Conservation (phyloP, 73 alveolate species). For the Symbiodinium natans region DNA sequence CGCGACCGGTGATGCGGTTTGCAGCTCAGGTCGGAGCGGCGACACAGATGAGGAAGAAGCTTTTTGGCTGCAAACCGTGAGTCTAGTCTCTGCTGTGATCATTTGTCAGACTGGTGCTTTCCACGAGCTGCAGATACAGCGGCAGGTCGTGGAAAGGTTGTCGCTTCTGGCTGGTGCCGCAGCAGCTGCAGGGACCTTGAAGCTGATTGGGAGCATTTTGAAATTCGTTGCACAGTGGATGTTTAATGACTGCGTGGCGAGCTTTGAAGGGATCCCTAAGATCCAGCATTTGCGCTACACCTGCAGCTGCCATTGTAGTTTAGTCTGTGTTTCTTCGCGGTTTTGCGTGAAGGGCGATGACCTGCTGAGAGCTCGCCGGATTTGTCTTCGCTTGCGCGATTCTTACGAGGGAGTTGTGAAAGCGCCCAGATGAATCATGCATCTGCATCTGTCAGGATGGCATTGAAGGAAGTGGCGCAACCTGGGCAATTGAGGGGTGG, state of each 20-base stretch:
- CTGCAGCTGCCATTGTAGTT: too few relatives aligned
- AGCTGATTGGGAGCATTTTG: too few relatives aligned
- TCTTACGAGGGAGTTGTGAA: too few relatives aligned
- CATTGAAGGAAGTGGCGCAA: background rate
- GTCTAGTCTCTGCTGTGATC: background rate
- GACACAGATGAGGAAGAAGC: background rate
- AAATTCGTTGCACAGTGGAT: too few relatives aligned
- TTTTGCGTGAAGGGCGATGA: background rate
- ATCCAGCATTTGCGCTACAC: too few relatives aligned
- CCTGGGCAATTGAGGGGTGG: background rate
- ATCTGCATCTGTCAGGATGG: constrained; percentile 1
- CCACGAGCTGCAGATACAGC: background rate
- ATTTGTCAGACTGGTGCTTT: background rate
- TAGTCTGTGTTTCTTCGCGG: too few relatives aligned
- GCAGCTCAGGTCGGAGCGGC: background rate
- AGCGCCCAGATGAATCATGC: too few relatives aligned
- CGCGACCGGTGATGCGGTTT: background rate
- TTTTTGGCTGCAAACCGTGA: background rate
- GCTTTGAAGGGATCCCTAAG: too few relatives aligned
- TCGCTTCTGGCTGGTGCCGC: background rate
- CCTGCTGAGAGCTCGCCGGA: constrained; percentile 3
- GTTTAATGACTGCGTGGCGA: too few relatives aligned
- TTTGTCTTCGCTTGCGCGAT: background rate
- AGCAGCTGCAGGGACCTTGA: background rate
- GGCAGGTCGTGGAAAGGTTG: background rate